phyloP scores from a whole-genome alignment of 176 grass and related monocot genomes.

The Paspalum notatum region DNA sequence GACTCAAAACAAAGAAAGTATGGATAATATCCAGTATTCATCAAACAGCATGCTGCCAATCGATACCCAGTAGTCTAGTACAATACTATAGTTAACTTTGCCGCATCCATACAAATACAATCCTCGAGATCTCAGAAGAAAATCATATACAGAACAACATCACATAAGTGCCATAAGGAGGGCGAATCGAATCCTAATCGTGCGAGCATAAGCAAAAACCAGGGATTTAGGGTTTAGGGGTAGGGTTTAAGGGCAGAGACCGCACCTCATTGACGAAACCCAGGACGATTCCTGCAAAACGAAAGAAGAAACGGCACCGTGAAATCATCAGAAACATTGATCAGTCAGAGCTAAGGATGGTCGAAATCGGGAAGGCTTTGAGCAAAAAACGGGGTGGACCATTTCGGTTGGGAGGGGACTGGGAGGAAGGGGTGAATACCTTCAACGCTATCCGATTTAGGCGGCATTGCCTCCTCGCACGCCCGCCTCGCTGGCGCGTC shows the following conservation, averaged over 20 bases:
- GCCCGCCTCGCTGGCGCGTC: slow-evolving; percentile 1
- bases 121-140: neutral
- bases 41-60: slow-evolving; percentile 1
- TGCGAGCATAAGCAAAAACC: neutral
- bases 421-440: slow-evolving; percentile 41
- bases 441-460: slow-evolving; percentile 84
- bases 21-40: neutral
- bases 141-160: neutral
- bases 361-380: neutral
- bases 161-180: neutral
- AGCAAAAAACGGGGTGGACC: too few species aligned
- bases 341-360: neutral
- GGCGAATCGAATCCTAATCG: neutral
- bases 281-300: slow-evolving; percentile 75
- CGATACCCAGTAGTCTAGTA: neutral
- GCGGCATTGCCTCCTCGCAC: slow-evolving; percentile 59
- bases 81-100: neutral
- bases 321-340: neutral
- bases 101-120: neutral
- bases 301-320: neutral
- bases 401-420: neutral
- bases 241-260: neutral
- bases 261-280: slow-evolving; percentile 87
- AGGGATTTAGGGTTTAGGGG: slow-evolving; percentile 14
- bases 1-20: neutral